These are phyloP conservation scores for Syzygium aqueum DNA, from an alignment of 345 rosid species.

Conservation along the genomic window DNA sequence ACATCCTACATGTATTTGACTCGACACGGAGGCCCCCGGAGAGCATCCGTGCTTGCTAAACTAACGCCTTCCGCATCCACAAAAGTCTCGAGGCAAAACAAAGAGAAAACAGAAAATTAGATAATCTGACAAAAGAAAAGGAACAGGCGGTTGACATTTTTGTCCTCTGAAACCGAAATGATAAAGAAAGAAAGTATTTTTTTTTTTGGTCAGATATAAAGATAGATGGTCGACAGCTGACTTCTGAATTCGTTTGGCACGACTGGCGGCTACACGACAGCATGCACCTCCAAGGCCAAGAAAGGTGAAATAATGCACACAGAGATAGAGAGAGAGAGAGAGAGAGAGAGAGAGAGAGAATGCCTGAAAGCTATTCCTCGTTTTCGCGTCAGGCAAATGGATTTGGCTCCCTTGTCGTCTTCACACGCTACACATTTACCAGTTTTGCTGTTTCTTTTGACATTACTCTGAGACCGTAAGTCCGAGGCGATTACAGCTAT, in stretches of 20 bases:
- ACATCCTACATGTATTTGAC: no score
- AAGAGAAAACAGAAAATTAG: neutral
- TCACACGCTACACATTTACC: neutral
- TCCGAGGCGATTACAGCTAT: neutral
- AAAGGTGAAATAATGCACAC: neutral
- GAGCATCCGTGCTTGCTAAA: no score
- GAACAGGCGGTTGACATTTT: neutral
- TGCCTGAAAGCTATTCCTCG: neutral
- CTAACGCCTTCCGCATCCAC: neutral
- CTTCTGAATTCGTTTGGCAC: neutral
- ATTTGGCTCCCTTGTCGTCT: neutral
- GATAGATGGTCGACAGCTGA: neutral
- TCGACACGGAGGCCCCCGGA: no score
- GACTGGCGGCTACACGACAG: neutral
- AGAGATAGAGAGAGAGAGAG: neutral
- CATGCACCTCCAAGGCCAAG: neutral
- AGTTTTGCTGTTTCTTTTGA: neutral
- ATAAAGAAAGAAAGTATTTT: neutral
- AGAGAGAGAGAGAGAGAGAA: neutral
- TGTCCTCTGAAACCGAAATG: neutral
- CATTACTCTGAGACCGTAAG: neutral
- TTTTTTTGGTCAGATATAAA: no score
- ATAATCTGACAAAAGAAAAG: neutral
- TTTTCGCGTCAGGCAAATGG: neutral
- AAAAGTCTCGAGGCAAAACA: neutral